Evolutionary conservation across 495 filamentous ascomycete genomes (phyloP).

Genomic region (Penicillium robsamsonii): DNA sequence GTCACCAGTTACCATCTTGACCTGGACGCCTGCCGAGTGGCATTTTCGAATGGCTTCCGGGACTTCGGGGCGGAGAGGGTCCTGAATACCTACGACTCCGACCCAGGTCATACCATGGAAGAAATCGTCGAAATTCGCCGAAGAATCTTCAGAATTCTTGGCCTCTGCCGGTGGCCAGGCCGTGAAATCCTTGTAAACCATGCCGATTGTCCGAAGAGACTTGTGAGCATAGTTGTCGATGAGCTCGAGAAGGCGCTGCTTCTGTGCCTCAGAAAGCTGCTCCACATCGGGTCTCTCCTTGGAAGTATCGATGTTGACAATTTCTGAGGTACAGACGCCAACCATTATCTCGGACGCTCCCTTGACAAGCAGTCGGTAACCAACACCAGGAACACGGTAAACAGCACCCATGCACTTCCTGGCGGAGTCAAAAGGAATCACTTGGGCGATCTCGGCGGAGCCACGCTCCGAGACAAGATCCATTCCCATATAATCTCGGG

Average conservation of each 20-base stretch:
- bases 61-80: conserved; percentile 70
- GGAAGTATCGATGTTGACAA: conserved; percentile 23
- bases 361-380: conserved; percentile 65
- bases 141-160: conserved; percentile 45
- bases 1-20: conserved; percentile 89
- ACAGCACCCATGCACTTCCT: conserved; percentile 70
- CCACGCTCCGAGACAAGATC: conserved; percentile 59
- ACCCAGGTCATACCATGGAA: conserved; percentile 61
- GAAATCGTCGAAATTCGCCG: conserved; percentile 55
- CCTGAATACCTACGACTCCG: conserved; percentile 64
- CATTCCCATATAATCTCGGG: conserved; percentile 61
- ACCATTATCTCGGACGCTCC: conserved; percentile 68
- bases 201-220: conserved; percentile 62
- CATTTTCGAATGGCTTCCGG: conserved; percentile 70
- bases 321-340: conserved; percentile 43
- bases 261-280: conserved; percentile 32
- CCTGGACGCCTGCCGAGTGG: conserved; percentile 73
- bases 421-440: conserved; percentile 66
- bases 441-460: conserved; percentile 57
- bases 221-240: conserved; percentile 57
- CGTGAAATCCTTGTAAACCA: conserved; percentile 62
- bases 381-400: conserved; percentile 52
- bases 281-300: conserved; percentile 38
- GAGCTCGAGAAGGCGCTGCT: conserved; percentile 30
- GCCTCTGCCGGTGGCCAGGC: conserved; percentile 57